Evolutionary conservation across 129 eudicot genomes (phyloP), one percentile per base, ranked within the genome.

Genomic region (Saussurea involucrata): DNA sequence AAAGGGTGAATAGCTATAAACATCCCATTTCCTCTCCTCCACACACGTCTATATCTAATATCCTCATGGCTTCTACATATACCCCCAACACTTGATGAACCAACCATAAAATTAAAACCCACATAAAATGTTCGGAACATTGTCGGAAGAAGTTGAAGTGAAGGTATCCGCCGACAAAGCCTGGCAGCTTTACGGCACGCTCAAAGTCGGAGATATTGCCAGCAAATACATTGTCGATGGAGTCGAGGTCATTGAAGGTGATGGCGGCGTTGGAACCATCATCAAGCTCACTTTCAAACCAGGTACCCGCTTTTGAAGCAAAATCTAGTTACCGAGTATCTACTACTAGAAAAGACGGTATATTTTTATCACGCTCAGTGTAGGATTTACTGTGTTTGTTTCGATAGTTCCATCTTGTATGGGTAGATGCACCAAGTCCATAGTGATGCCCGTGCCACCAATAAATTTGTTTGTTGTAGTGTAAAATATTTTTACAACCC

Each of bases 221-320:
- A 68, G 66, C 24, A 33, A 80, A 37, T 20, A 72, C 34, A 37
- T 80, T 8, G 69, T 80, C 1, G 74, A 74, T 17, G 25, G 57
- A 1, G 5, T 64, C 6, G 66, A 80, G 22, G 61, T 80, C 34
- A 13, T 80, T 24, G 74, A 80, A 80, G 83, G 83, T 0, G 78
- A 80, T 65, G 83, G 83, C 1, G 61, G 74, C 3, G 74, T 80
- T 18, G 83, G 83, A 20, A 80, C 83, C 18, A 33, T 80, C 12
- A 1, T 73, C 0, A 73, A 66, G 74, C 12, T 80, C 60, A 80
- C 78, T 5, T 80, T 72, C 24, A 65, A 74, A 29, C 83, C 83
- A 64, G 78, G 83, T 80, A 78, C 42, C 12, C 3, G 2, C 37
- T 13, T 20, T 53, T n/a, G 5, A 53, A 53, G 1, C 22, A 17